Evolutionary conservation across 345 rosid species (phyloP).

Genomic region (Rubroshorea leprosula): DNA sequence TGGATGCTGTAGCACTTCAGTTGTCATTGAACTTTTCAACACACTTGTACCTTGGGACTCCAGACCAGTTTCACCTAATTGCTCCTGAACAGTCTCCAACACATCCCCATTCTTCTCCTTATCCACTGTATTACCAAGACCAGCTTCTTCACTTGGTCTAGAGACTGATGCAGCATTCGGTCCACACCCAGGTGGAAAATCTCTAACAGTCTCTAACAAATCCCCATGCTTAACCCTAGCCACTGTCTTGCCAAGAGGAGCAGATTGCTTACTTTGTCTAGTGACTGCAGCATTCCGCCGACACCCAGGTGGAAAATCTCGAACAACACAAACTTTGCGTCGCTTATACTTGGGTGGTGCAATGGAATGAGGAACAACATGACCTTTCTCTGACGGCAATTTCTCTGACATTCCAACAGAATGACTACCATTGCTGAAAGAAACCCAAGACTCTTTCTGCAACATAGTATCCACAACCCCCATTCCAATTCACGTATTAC

Average conservation of each 20-base stretch:
- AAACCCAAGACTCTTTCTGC: constrained; percentile 29
- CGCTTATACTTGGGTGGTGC: constrained; percentile 34
- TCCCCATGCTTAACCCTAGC: constrained; percentile 1
- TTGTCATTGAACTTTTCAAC: not conserved
- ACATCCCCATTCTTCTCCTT: not conserved
- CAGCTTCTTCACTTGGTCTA: constrained; percentile 11
- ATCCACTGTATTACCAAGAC: constrained; percentile 3
- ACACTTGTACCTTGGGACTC: not conserved
- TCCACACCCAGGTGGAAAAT: constrained; percentile 15
- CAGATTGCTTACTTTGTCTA: constrained; percentile 12
- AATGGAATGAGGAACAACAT: not conserved
- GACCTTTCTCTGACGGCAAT: not conserved
- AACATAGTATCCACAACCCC: constrained; percentile 27
- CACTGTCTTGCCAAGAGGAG: not conserved
- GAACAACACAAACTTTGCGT: constrained; percentile 35
- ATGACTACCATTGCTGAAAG: not conserved
- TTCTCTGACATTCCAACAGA: not conserved
- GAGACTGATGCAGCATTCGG: constrained; percentile 11
- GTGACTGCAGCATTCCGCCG: constrained; percentile 25
- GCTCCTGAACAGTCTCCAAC: constrained; percentile 1
- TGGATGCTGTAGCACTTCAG: not conserved
- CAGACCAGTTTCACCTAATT: constrained; percentile 7
- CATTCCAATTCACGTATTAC: constrained; percentile 29
- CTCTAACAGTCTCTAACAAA: no score
- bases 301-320: constrained; percentile 51